Conservation (phyloP, 2,329 filamentous ascomycete species). For the Laburnicola sp. region DNA sequence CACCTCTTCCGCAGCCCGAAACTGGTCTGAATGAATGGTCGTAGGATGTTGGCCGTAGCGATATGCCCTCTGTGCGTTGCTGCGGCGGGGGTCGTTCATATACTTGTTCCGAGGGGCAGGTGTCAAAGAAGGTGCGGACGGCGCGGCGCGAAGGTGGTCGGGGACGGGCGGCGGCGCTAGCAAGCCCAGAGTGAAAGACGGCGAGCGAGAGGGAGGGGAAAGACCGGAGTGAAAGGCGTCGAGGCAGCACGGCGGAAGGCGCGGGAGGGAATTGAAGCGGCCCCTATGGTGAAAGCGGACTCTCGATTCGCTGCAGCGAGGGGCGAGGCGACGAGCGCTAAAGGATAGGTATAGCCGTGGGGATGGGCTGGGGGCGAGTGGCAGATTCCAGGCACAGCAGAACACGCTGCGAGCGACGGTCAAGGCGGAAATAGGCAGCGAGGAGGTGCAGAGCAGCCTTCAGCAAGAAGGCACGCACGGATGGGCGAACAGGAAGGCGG, state of each 20-base stretch:
- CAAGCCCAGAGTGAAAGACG: background rate
- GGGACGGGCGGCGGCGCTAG: background rate
- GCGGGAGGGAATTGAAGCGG: slow-evolving; percentile 16
- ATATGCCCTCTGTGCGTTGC: slow-evolving; percentile 24
- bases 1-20: slow-evolving; percentile 16
- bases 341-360: slow-evolving; percentile 22
- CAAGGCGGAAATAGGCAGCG: too few species aligned
- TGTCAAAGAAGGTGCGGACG: slow-evolving; percentile 6
- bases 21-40: slow-evolving; percentile 19
- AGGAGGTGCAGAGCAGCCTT: too few species aligned
- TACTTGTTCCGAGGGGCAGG: slow-evolving; percentile 23
- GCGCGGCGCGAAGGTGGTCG: slow-evolving; percentile 1
- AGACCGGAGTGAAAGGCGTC: background rate
- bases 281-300: slow-evolving; percentile 26
- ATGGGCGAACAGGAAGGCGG: slow-evolving; percentile 5
- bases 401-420: too few species aligned
- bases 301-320: slow-evolving; percentile 6
- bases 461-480: slow-evolving; percentile 4
- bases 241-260: slow-evolving; percentile 6
- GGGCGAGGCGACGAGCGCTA: slow-evolving; percentile 9
- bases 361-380: background rate
- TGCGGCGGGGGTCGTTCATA: slow-evolving; percentile 31
- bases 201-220: background rate
- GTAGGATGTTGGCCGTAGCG: slow-evolving; percentile 28
- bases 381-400: background rate